Evolutionary conservation across 306 rosid species (phyloP).

Genomic region (Purshia tridentata): DNA sequence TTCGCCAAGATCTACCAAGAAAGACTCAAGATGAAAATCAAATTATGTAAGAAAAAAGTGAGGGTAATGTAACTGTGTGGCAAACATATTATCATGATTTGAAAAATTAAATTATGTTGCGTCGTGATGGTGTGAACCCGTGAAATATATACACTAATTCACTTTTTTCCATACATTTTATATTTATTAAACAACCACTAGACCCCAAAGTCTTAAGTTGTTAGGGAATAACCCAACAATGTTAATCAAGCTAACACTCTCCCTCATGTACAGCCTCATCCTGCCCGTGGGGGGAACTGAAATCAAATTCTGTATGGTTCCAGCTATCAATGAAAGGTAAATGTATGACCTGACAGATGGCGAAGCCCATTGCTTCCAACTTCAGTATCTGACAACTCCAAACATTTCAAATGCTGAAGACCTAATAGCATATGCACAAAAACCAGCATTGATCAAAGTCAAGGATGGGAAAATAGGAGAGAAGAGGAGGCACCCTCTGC

Average conservation of each 20-base stretch:
- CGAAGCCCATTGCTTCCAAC: conserved; percentile 81
- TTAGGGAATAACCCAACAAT: no score
- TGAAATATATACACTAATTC: neutral
- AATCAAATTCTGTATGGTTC: neutral
- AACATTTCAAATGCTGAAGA: conserved; percentile 63
- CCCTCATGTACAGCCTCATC: no score
- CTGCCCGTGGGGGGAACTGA: no score
- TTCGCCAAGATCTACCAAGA: neutral
- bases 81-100: neutral
- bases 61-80: neutral
- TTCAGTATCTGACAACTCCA: conserved; percentile 91
- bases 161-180: no score
- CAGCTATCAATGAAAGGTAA: neutral
- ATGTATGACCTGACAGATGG: conserved; percentile 76
- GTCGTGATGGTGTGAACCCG: neutral
- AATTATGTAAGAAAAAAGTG: neutral
- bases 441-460: conserved; percentile 8
- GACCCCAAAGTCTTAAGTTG: no score
- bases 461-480: neutral
- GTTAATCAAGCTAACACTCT: no score
- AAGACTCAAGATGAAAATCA: neutral
- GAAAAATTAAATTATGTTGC: neutral
- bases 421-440: conserved; percentile 48
- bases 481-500: neutral
- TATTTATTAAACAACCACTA: no score